Evolutionary conservation across 2,329 filamentous ascomycete species (phyloP).

Genomic region (Ophiocordyceps camponoti-saundersi): DNA sequence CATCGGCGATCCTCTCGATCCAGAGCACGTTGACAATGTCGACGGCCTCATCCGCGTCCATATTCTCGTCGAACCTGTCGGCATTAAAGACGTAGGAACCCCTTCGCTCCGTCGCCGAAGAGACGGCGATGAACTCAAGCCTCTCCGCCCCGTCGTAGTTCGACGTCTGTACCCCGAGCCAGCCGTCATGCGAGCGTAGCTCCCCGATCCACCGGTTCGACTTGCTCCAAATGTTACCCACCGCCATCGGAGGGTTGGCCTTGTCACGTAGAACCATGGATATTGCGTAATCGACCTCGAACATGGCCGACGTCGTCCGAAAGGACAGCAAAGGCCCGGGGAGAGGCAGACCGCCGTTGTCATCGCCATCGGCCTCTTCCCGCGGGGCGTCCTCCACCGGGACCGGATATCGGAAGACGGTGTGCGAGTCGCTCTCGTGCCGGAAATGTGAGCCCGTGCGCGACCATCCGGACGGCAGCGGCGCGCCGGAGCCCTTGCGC

Average conservation of each 20-base stretch:
- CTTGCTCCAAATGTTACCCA: constrained; percentile 23
- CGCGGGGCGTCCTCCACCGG: constrained; percentile 17
- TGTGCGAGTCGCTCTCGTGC: constrained; percentile 21
- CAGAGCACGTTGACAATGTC: constrained; percentile 29
- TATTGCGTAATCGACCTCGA: constrained; percentile 22
- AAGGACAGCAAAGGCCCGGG: constrained; percentile 23
- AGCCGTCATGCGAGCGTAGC: constrained; percentile 25
- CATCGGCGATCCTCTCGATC: constrained; percentile 25
- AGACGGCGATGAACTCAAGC: constrained; percentile 26
- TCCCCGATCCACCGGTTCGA: constrained; percentile 21
- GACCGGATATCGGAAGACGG: constrained; percentile 24
- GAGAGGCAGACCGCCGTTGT: constrained; percentile 12
- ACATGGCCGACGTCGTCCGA: constrained; percentile 18
- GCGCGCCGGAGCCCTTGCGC: constrained; percentile 11
- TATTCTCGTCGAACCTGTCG: constrained; percentile 22
- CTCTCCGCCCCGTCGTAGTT: constrained; percentile 27
- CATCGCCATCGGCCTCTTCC: constrained; percentile 12
- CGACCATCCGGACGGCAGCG: constrained; percentile 22
- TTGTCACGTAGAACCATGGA: constrained; percentile 17
- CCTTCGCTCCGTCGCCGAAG: constrained; percentile 21
- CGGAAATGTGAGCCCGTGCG: constrained; percentile 18
- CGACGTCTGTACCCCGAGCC: constrained; percentile 27
- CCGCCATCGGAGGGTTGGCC: constrained; percentile 21
- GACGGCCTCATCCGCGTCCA: constrained; percentile 22
- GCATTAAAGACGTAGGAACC: constrained; percentile 21